phyloP scores from a whole-genome alignment of 257 asterid species.

The Solanum lycopersicoides region DNA sequence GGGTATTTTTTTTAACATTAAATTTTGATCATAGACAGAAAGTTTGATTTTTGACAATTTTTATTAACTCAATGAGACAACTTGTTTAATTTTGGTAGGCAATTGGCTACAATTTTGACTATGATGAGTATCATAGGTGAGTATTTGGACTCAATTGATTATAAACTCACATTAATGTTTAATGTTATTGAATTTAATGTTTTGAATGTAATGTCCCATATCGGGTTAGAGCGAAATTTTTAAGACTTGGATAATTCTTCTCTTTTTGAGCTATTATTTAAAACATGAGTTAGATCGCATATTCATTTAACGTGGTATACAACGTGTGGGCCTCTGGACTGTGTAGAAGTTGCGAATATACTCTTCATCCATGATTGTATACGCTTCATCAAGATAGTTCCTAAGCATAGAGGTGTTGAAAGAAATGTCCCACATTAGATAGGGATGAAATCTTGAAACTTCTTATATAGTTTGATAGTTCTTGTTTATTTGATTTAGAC shows the following conservation, averaged over 20 bases:
- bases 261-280: background rate
- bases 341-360: too few species aligned
- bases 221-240: too few species aligned
- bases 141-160: background rate
- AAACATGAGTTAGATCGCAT: background rate
- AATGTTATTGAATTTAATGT: background rate
- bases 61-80: background rate
- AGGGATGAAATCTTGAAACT: background rate
- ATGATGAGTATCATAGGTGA: constrained; percentile 83
- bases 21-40: background rate
- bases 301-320: background rate
- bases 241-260: background rate
- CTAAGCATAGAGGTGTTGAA: background rate
- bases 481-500: background rate
- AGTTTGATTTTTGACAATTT: background rate
- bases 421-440: background rate
- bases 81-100: constrained; percentile 45
- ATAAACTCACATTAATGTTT: background rate
- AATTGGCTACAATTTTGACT: constrained; percentile 87
- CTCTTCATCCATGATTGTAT: background rate
- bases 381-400: too few species aligned
- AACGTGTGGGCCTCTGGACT: background rate
- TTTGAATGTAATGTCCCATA: background rate
- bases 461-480: background rate
- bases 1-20: constrained; percentile 28